A percentile compares a stretch with the other conserved stretches of the same genome.
Conservation (phyloP, 2,329 filamentous ascomycete species). For the Botryotinia calthae region DNA sequence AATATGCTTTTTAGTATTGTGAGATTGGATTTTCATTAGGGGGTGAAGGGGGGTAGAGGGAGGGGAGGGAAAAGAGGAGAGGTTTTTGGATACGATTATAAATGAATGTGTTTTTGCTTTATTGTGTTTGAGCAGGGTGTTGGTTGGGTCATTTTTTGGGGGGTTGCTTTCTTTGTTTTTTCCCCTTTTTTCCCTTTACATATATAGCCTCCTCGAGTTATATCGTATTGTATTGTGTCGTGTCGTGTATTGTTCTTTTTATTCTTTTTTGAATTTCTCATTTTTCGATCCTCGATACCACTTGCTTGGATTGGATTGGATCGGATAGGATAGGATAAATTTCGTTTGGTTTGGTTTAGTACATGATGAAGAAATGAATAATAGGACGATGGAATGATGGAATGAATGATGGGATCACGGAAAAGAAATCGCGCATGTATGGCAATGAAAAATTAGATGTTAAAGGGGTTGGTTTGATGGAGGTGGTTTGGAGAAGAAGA, state of each 20-base stretch:
- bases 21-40: slow-evolving; percentile 53
- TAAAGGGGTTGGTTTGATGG: no score
- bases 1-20: slow-evolving; percentile 72
- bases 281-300: not conserved
- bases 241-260: not conserved
- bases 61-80: no score
- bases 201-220: not conserved
- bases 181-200: not conserved
- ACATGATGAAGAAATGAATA: not conserved
- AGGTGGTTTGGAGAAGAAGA: no score
- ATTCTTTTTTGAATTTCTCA: not conserved
- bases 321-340: no score
- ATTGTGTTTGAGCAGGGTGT: not conserved
- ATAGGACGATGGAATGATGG: not conserved
- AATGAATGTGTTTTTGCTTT: not conserved
- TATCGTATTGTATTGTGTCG: not conserved
- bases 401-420: no score
- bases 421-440: no score
- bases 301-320: not conserved
- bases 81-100: not conserved
- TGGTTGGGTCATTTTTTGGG: not conserved
- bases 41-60: not conserved
- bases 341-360: not conserved
- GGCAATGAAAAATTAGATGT: no score
- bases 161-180: not conserved